phyloP scores from a whole-genome alignment of 495 filamentous ascomycete species.

The Neurospora africana region DNA sequence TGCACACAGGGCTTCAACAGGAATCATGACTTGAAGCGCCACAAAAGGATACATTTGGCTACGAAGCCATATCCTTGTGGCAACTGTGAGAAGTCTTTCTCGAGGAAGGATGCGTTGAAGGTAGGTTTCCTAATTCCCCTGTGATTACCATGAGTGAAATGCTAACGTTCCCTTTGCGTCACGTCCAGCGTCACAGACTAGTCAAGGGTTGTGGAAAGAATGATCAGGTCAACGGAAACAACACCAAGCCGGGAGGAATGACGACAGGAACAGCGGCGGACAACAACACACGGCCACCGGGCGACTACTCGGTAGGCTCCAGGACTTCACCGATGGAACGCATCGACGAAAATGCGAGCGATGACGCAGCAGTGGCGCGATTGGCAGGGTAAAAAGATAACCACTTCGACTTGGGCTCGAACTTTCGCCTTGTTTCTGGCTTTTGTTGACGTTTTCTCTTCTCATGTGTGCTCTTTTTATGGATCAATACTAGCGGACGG shows the following conservation, averaged over 20 bases:
- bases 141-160: not conserved
- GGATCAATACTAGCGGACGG: not conserved
- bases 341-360: not conserved
- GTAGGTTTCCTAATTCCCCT: slow-evolving; percentile 33
- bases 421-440: not conserved
- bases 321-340: not conserved
- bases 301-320: not conserved
- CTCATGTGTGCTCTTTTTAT: not conserved
- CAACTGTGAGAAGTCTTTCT: slow-evolving; percentile 94
- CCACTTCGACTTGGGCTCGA: not conserved
- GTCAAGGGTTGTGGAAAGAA: slow-evolving; percentile 81
- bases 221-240: not conserved
- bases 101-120: slow-evolving; percentile 93
- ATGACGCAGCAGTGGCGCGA: not conserved
- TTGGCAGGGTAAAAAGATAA: not conserved
- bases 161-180: slow-evolving; percentile 3
- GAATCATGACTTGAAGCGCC: slow-evolving; percentile 93
- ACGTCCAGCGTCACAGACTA: slow-evolving; percentile 69
- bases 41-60: slow-evolving; percentile 88
- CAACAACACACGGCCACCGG: not conserved
- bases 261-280: not conserved
- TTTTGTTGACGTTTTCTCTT: not conserved
- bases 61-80: slow-evolving; percentile 92
- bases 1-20: slow-evolving; percentile 92
- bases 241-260: not conserved